These are phyloP conservation scores for Fusarium pseudoanthophilum DNA, from an alignment of 2,329 filamentous ascomycete species.

Conservation along the genomic window DNA sequence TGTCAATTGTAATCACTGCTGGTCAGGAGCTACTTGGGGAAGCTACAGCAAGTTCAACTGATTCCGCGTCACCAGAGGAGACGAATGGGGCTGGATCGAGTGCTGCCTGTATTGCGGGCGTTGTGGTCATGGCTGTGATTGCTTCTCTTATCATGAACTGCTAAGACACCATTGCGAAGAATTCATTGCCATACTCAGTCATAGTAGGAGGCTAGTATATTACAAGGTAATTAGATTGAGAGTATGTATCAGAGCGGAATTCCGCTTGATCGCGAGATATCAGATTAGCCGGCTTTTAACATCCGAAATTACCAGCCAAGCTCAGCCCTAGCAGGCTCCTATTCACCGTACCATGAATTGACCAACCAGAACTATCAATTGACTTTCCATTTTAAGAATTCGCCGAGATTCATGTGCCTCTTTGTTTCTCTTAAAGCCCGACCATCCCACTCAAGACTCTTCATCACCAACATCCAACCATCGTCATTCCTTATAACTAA, in stretches of 20 bases:
- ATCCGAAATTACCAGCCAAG: neutral
- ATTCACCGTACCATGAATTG: too few relatives aligned
- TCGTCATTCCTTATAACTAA: neutral
- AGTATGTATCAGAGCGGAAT: neutral
- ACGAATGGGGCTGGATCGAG: neutral
- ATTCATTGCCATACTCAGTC: too few relatives aligned
- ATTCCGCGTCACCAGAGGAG: neutral
- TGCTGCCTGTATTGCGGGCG: neutral
- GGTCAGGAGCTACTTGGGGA: neutral
- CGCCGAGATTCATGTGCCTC: neutral
- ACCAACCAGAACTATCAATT: neutral
- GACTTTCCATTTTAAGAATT: neutral
- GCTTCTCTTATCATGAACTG: neutral
- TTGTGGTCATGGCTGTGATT: neutral
- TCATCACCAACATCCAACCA: neutral
- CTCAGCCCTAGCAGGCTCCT: neutral
- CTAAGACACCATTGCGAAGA: fast-evolving
- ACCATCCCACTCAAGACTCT: neutral
- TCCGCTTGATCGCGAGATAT: neutral
- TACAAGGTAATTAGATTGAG: neutral
- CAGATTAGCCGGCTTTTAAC: neutral
- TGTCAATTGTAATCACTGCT: neutral
- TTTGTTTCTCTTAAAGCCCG: neutral
- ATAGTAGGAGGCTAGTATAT: fast-evolving
- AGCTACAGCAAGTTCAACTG: neutral